Base-by-base conservation (phyloP, 352 stramenopile species). In the Globisporangium emineosum region DNA sequence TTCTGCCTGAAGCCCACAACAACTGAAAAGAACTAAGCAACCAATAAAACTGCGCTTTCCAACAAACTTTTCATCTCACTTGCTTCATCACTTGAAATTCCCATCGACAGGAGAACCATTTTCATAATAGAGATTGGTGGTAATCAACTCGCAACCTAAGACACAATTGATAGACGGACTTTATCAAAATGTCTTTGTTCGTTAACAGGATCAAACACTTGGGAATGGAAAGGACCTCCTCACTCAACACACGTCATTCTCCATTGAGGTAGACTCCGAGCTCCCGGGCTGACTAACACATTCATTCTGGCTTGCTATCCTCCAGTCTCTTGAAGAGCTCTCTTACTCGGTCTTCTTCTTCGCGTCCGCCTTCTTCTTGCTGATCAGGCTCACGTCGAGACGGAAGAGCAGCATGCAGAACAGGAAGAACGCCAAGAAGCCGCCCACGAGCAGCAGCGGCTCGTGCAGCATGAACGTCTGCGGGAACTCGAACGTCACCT, bases 401-500 rank as follows among this genome's bases (percentile, higher is more conserved):
- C 88, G 88, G 74, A 93, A 91, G 69, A 95, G 76, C 57, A 83
- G 57, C 83, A 94, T 96, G 77, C 79, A 93, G 55, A 96, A 61
- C 35, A 94, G 33, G 63, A 96, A 97, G 60, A 95, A 89, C 42
- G 77, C 75, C 65, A 96, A 67, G 71, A 94, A 97, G 42, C 60
- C 80, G n/a, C 68, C 83, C 21, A 97, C 79, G n/a, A 96, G 69
- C 70, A 97, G 74, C 59, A 94, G 68, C 54, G 89, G 89, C 69
- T 97, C 89, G 68, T 93, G 83, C 62, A 95, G 71, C 81, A 97
- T 94, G 68, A 91, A 94, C 35, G 66, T 52, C 68, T 74, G 63
- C 47, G 84, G 73, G 60, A 93, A 96, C 47, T 94, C 85, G 67
- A 96, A 97, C 35, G 89, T 94, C 47, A 97, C 81, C 45, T 90